These are phyloP conservation scores for Abrus pulchellus DNA, from an alignment of 306 rosid species.

Conservation along the genomic window DNA sequence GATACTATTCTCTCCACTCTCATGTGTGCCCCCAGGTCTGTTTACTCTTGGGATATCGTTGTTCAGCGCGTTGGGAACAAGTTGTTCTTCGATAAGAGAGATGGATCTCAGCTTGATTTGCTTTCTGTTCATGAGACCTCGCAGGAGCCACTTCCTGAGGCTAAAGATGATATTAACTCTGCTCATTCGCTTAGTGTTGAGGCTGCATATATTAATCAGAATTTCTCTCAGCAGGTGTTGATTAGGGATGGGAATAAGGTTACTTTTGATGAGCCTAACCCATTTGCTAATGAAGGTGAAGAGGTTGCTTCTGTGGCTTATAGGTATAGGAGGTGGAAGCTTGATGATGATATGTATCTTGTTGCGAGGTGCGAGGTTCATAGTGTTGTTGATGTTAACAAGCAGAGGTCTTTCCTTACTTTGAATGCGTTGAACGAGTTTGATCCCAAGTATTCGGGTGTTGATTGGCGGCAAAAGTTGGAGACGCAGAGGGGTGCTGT, in stretches of 20 bases:
- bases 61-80: slow-evolving; percentile 92
- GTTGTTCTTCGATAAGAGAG: slow-evolving; percentile 88
- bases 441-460: slow-evolving; percentile 90
- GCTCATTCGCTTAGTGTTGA: slow-evolving; percentile 82
- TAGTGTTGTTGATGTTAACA: slow-evolving; percentile 87
- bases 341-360: slow-evolving; percentile 80
- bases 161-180: slow-evolving; percentile 93
- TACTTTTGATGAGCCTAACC: slow-evolving; percentile 84
- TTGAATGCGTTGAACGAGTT: slow-evolving; percentile 91
- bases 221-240: slow-evolving; percentile 89
- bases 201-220: slow-evolving; percentile 92
- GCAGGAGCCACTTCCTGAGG: slow-evolving; percentile 93
- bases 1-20: slow-evolving; percentile 85
- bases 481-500: slow-evolving; percentile 99
- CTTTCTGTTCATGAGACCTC: slow-evolving; percentile 94
- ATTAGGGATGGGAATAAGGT: slow-evolving; percentile 83
- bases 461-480: slow-evolving; percentile 96
- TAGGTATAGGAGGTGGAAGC: slow-evolving; percentile 93
- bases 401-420: slow-evolving; percentile 88
- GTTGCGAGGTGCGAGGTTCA: slow-evolving; percentile 94
- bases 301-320: slow-evolving; percentile 93
- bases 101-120: slow-evolving; percentile 91
- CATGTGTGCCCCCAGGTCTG: slow-evolving; percentile 94
- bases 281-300: slow-evolving; percentile 93
- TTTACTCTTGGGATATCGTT: slow-evolving; percentile 93